Evolutionary conservation across 768 basidiomycete genomes (phyloP), one percentile per base, ranked within the genome.

Genomic region (Cyclocybe aegerita): DNA sequence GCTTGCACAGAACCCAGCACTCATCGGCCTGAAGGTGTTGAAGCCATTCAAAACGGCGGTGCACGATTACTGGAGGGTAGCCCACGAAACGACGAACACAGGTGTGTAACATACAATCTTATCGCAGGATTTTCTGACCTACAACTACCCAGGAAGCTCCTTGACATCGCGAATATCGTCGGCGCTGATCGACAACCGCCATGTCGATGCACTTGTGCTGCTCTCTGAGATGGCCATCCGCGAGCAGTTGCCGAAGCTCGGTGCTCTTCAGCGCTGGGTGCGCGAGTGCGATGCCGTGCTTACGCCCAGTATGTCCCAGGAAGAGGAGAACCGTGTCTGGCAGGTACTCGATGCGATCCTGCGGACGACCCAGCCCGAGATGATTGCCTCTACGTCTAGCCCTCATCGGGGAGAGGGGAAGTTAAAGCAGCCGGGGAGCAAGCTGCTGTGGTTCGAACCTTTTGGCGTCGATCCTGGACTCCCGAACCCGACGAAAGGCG

Each of bases 201-300:
- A 74, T 52, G 54, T 70, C 45, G 76, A 77, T 52, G 78, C 80
- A 4, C 73, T 80, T 29, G 73, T 81, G 17, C 64, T 77, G n/a
- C 68, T 82, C n/a, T 70, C 77, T 35, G 79, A 80, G 58, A 75
- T 80, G 69, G 72, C 71, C 40, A 71, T 76, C 16, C 72, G 77
- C 5, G 61, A 65, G 9, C 69, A 77, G 6, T 60, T 73, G 5
- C 77, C 78, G 4, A 79, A 79, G 52, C 72, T 82, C 9, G 79
- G 79, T 3, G 73, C 78, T 2, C 63, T 82, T 5, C 79, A 81
- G 55, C 69, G 80, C 9, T 82, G 80, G 80, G 78, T 80, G 4
- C 61, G 80, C 33, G 80, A 82, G 55, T 79, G 78, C 59, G 80
- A 82, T 61, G 80, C 79, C 1, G 78, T 78, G 2, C 62, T 70